A percentile compares a stretch with the other conserved stretches of the same genome.
These are phyloP conservation scores for Russula vinacea DNA, from an alignment of 768 basidiomycete genomes.

Conservation along the genomic window DNA sequence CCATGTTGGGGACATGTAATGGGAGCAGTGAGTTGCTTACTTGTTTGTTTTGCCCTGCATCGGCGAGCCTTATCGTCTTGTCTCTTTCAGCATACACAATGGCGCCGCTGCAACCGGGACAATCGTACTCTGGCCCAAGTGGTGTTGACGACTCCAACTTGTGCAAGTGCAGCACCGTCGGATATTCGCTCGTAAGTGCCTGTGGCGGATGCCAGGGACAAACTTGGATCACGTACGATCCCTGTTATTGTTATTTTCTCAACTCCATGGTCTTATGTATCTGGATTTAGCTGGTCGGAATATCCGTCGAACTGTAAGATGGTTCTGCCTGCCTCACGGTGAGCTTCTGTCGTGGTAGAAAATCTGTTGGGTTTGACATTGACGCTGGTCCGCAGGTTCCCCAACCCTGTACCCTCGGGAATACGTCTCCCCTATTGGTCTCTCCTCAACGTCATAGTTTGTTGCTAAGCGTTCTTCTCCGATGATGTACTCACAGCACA, in stretches of 20 bases:
- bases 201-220: conserved; percentile 5
- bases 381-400: not conserved
- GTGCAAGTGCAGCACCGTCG: conserved; percentile 14
- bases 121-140: not conserved
- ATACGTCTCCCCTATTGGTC: not conserved
- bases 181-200: conserved; percentile 5
- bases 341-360: not conserved
- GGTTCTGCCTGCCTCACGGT: too few species aligned
- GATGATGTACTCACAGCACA: not conserved
- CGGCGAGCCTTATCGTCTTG: not conserved
- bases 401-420: not conserved
- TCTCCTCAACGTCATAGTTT: not conserved
- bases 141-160: not conserved
- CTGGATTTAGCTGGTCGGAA: conserved; percentile 1
- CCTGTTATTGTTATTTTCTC: not conserved
- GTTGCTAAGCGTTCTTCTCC: not conserved
- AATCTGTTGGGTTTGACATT: not conserved
- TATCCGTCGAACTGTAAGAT: too few species aligned
- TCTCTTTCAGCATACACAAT: not conserved
- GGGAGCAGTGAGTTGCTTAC: not conserved
- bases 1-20: conserved; percentile 1
- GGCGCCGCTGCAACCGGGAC: not conserved
- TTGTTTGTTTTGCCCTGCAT: not conserved
- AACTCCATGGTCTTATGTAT: not conserved
- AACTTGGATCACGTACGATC: conserved; percentile 2